Conservation (phyloP, 163 green algal species). For the Volvox carteri region DNA sequence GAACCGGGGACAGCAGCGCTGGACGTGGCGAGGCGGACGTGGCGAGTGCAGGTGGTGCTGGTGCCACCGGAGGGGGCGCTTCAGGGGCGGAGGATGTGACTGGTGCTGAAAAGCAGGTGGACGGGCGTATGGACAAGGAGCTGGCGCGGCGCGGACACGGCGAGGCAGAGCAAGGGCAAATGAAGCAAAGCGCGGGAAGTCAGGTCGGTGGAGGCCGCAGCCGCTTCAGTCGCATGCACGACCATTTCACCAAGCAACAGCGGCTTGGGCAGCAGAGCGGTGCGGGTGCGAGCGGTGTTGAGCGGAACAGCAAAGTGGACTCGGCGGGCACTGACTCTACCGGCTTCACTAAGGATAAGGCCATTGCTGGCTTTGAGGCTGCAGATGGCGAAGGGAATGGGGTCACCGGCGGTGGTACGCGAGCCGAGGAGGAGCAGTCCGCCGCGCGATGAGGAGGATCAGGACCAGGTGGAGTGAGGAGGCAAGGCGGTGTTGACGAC, state of each 20-base stretch:
- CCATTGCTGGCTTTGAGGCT: background rate
- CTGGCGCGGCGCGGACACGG: background rate
- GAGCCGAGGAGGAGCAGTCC: background rate
- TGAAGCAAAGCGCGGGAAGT: background rate
- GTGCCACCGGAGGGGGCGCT: background rate
- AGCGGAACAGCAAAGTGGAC: background rate
- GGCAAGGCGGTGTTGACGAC: too few species aligned
- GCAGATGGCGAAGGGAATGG: background rate
- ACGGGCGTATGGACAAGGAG: background rate
- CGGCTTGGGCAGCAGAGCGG: background rate
- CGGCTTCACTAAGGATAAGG: background rate
- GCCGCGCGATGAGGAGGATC: slow-evolving; percentile 9
- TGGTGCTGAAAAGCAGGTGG: background rate
- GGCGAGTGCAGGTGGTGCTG: background rate
- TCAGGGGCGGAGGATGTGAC: background rate
- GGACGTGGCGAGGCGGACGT: background rate
- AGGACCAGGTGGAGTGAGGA: slow-evolving; percentile 16
- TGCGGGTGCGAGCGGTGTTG: background rate
- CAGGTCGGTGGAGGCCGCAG: background rate
- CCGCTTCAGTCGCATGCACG: slow-evolving; percentile 18
- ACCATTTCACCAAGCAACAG: slow-evolving; percentile 3
- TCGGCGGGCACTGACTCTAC: background rate
- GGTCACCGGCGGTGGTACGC: background rate
- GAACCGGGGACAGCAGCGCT: background rate
- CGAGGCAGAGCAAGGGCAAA: background rate